Percentiles rank a stretch among this genome's conserved stretches.
Conservation (phyloP, 139 green algal species). For the Chlamydomonas incerta region DNA sequence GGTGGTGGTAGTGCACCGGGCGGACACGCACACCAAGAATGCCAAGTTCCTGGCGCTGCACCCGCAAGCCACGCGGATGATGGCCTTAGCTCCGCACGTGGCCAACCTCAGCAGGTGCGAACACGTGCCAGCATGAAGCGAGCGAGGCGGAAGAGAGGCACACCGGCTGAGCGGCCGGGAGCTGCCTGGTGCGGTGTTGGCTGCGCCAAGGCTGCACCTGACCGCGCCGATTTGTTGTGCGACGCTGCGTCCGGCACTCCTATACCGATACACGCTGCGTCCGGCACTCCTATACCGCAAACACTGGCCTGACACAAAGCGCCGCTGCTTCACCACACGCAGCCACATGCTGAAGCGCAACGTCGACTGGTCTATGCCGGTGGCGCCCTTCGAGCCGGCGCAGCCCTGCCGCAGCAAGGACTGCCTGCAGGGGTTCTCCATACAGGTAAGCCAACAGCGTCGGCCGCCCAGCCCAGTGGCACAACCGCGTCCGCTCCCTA, state of each 20-base stretch:
- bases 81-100: constrained; percentile 38
- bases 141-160: too few species aligned
- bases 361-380: constrained; percentile 31
- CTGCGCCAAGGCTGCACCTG: too few species aligned
- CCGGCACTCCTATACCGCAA: too few species aligned
- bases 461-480: too few species aligned
- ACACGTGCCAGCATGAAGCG: not conserved
- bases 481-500: not conserved
- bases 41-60: constrained; percentile 28
- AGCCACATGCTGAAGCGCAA: constrained; percentile 26
- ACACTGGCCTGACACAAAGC: too few species aligned
- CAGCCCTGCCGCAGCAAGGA: not conserved
- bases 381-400: constrained; percentile 9
- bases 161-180: too few species aligned
- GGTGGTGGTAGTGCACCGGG: constrained; percentile 37
- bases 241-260: too few species aligned
- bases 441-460: constrained; percentile 18
- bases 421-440: constrained; percentile 18
- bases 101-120: constrained; percentile 40
- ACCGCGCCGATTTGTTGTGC: too few species aligned
- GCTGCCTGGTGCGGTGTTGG: too few species aligned
- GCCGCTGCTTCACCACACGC: not conserved
- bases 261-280: too few species aligned
- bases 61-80: not conserved
- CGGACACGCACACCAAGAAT: constrained; percentile 24